Evolutionary conservation across 2,329 filamentous ascomycete species (phyloP), one percentile per base, ranked within the genome.

Genomic region (Fusarium compactum): DNA sequence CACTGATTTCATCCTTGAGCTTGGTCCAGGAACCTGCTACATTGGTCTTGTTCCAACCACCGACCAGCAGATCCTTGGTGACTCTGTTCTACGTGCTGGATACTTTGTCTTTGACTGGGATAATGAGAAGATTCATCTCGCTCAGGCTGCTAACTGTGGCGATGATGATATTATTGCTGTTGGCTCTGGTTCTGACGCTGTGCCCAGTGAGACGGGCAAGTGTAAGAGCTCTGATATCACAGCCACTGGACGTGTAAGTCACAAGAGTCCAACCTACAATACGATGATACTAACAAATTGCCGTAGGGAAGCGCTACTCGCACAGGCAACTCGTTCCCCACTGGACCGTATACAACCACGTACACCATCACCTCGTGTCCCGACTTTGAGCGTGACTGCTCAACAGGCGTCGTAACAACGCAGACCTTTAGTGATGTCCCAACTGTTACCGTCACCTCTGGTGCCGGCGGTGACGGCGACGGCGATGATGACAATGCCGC

Each of bases 1-100:
- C 18, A 78, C 76, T 62, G 85, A 89, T 69, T 85, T 88, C 51
- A 82, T 88, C 70, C 80, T 87, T 58, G 78, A 85, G 65, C 81
- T 27, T 73, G 80, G 15, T 71, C 78, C 48, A 73, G 74, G 72
- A 15, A 78, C 73, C 43, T 86, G 84, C 76, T 79, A 82, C 51
- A 77, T 84, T 15, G 84, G 84, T 25, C 73, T 84, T 2, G 74
- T 78, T n/a, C 38, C 77, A 9, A 80, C 79, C 8, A 76, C 74
- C n/a, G 80, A 80, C 38, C 81, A 83, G 75, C 81, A 83, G 69
- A 82, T 84, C 16, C 76, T 84, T 14, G 82, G 82, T 18, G 82
- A 83, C 69, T 79, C 80, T 25, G 79, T 84, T 9, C 73, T 84
- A 38, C 76, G 82, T 1, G 82, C 82, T 1, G 82, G 82, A 8